phyloP scores from a whole-genome alignment of 441 rosid species.

The Croton laevigatus region DNA sequence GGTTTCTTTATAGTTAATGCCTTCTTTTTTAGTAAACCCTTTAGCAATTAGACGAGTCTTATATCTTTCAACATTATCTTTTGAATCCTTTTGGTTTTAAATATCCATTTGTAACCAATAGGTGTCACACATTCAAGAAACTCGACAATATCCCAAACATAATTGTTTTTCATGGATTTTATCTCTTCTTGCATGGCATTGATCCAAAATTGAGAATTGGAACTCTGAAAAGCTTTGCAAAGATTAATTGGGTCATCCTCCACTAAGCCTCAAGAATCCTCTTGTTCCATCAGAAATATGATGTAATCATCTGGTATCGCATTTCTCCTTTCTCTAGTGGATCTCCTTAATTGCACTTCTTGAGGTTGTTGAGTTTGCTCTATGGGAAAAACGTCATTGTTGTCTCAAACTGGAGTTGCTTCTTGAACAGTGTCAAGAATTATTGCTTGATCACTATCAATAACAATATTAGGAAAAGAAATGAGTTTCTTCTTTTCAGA shows the following conservation, averaged over 20 bases:
- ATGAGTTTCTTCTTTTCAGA: too few species aligned
- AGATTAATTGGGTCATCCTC: constrained; percentile 8
- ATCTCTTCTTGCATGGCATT: constrained; percentile 14
- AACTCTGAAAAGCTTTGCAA: not conserved
- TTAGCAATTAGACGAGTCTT: not conserved
- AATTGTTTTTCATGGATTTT: constrained; percentile 12
- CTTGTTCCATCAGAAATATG: constrained; percentile 4
- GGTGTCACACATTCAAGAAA: constrained; percentile 7
- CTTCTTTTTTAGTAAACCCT: constrained; percentile 2
- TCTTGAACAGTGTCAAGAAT: too few species aligned
- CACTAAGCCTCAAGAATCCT: not conserved
- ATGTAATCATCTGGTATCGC: constrained; percentile 13
- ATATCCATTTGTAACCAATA: not conserved
- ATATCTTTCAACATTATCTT: not conserved
- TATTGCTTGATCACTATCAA: too few species aligned
- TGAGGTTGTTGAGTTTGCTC: too few species aligned
- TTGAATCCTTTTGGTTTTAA: too few species aligned
- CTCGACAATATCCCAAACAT: constrained; percentile 9
- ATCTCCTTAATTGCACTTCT: too few species aligned
- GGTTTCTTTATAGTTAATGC: not conserved
- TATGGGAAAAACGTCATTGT: too few species aligned
- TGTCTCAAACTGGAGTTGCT: too few species aligned
- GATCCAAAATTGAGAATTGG: too few species aligned
- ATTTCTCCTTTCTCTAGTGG: too few species aligned
- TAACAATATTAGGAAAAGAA: not conserved